These are phyloP conservation scores for Penicillium sp. DNA, from an alignment of 2,329 filamentous ascomycete species.

Conservation along the genomic window DNA sequence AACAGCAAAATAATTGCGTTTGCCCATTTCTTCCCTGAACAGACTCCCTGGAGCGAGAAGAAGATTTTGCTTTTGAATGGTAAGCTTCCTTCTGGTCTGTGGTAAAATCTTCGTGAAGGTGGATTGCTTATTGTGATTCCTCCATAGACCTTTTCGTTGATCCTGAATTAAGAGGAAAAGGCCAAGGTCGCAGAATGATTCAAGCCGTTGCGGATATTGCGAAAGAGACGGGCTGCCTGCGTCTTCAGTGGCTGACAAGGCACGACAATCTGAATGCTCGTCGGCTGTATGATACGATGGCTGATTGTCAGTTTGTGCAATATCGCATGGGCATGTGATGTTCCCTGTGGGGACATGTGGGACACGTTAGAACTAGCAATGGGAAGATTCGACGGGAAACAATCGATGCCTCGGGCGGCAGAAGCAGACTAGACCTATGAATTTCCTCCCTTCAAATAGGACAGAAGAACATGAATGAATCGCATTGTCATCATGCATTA, in stretches of 20 bases:
- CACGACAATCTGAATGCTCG: conserved; percentile 9
- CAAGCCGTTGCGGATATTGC: conserved; percentile 5
- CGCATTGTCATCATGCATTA: too few species aligned
- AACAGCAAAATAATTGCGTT: conserved; percentile 9
- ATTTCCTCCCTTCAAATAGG: too few species aligned
- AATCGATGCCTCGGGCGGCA: too few species aligned
- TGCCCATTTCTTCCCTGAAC: conserved; percentile 11
- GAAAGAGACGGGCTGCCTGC: conserved; percentile 9
- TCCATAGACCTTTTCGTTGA: conserved; percentile 11
- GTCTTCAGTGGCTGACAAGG: conserved; percentile 11
- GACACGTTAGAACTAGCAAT: too few species aligned
- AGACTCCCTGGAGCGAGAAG: conserved; percentile 12
- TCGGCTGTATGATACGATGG: conserved; percentile 13
- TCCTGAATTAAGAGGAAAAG: conserved; percentile 7
- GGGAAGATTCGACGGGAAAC: too few species aligned
- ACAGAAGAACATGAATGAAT: too few species aligned
- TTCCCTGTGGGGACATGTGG: not conserved
- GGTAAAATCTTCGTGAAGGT: not conserved
- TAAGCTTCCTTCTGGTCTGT: not conserved
- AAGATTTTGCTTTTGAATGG: conserved; percentile 9
- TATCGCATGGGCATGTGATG: conserved; percentile 8
- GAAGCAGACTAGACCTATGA: too few species aligned
- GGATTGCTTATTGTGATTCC: not conserved
- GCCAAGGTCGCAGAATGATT: conserved; percentile 9
- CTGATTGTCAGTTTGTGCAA: conserved; percentile 6